phyloP scores from a whole-genome alignment of 1,284 basidiomycete species.

The Pyrrhoderma noxium region DNA sequence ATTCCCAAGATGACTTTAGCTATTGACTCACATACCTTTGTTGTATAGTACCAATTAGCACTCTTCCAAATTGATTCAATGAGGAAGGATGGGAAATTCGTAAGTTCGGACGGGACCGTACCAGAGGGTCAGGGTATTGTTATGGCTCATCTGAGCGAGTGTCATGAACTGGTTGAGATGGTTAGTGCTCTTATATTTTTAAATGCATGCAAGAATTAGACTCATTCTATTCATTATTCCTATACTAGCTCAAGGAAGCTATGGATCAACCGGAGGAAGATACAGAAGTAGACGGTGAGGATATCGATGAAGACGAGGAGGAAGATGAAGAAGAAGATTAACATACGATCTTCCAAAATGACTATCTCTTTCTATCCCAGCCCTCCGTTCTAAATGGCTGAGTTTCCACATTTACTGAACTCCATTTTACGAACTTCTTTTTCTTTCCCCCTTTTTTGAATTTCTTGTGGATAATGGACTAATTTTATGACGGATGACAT shows the following conservation, averaged over 20 bases:
- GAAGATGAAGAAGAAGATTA: constrained; percentile 13
- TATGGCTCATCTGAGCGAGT: constrained; percentile 93
- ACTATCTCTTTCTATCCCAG: no score
- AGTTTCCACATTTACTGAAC: no score
- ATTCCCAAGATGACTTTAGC: constrained; percentile 2
- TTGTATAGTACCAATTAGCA: constrained; percentile 81
- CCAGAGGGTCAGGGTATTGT: constrained; percentile 97
- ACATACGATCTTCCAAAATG: not conserved
- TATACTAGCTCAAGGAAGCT: constrained; percentile 61
- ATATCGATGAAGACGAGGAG: constrained; percentile 5
- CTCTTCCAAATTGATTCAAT: constrained; percentile 93
- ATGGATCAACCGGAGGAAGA: constrained; percentile 48
- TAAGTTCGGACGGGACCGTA: constrained; percentile 74
- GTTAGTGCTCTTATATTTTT: constrained; percentile 36
- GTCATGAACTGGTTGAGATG: constrained; percentile 93
- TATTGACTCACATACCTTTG: constrained; percentile 3
- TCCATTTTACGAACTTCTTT: no score
- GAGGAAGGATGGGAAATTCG: constrained; percentile 89
- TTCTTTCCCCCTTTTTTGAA: no score
- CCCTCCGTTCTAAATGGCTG: no score
- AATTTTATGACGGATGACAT: no score
- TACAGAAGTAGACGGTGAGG: constrained; percentile 37
- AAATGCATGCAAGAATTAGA: no score
- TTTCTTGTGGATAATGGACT: no score
- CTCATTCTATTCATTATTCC: not conserved